A percentile compares a stretch with the other conserved stretches of the same genome.
Evolutionary conservation across 768 basidiomycete species (phyloP).

Genomic region (Psilocybe subaeruginosa): DNA sequence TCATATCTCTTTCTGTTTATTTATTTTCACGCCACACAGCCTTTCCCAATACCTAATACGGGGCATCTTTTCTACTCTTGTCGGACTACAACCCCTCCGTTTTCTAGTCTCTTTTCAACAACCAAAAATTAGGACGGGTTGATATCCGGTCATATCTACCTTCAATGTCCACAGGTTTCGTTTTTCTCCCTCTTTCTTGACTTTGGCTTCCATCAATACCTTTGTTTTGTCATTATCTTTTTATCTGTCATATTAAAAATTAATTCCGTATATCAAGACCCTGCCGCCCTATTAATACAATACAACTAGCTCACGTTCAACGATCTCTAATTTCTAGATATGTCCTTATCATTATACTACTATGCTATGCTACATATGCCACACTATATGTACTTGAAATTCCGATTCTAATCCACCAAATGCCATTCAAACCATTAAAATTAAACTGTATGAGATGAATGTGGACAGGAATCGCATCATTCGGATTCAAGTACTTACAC

Average conservation of each 20-base stretch:
- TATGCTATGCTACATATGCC: too few species aligned
- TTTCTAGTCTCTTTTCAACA: neutral
- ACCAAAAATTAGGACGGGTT: neutral
- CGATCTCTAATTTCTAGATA: too few species aligned
- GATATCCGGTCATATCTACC: slow-evolving; percentile 5
- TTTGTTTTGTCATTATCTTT: neutral
- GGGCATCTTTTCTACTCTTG: neutral
- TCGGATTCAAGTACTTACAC: too few species aligned
- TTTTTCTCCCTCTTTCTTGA: neutral
- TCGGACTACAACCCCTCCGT: neutral
- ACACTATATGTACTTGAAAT: too few species aligned
- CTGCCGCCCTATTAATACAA: too few species aligned
- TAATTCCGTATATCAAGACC: too few species aligned
- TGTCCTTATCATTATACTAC: too few species aligned
- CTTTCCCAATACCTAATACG: neutral
- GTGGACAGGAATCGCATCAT: too few species aligned
- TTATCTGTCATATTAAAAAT: too few species aligned
- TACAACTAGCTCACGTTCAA: too few species aligned
- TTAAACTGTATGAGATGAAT: neutral
- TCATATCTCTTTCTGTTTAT: neutral
- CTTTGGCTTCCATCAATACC: neutral
- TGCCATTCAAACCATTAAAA: neutral
- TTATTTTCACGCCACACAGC: neutral
- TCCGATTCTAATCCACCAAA: too few species aligned
- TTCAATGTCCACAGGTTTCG: neutral